Base-by-base conservation (phyloP, 176 grass and related monocot species). In the Alloteropsis semialata region DNA sequence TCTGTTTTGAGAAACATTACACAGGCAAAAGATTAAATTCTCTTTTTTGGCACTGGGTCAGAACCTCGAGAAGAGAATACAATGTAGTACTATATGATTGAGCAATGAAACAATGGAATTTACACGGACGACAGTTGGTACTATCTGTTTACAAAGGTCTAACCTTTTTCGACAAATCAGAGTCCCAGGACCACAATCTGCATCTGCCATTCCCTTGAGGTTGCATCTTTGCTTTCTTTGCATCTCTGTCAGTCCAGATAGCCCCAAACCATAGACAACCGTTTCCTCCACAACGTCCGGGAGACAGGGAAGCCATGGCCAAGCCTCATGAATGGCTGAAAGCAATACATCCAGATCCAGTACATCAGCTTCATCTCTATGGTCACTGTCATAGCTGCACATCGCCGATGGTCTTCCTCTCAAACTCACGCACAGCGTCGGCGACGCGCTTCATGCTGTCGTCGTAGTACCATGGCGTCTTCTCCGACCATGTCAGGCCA, bases 391-490 rank as follows among this genome's bases (percentile, higher is more conserved):
- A 70, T 29, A 61, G 48, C 27, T 33, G 2, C 49, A 74, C 73
- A 74, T 83, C 43, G 9, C 84, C 88, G 1, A 90, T 87, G 79
- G 67, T 21, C 22, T 60, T 41, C 84, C 53, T 74, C 88, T 90
- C 88, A 8, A 87, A 90, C 4, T 83, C 56, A 2, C 60, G 79
- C 24, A 90, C 88, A 2, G 29, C 33, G 0, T 87, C 16, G 0
- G 80, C 75, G 0, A 79, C 3, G 8, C 67, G 84, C 68, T 91
- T 93, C 92, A 95, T 91, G 16, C 82, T 91, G 34, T 93, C 89
- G 6, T 98, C 96, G 18, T 93, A 93, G 54, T 95, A 88, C 45
- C 78, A 98, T 2, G 96, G 92, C 4, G 90, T 93, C 65, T 98
- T 95, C 78, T 98, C 96, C 0, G 88, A 98, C 96, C 92, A 93